Conservation (phyloP, 768 basidiomycete species). For the Psilocybe tampanensis region DNA sequence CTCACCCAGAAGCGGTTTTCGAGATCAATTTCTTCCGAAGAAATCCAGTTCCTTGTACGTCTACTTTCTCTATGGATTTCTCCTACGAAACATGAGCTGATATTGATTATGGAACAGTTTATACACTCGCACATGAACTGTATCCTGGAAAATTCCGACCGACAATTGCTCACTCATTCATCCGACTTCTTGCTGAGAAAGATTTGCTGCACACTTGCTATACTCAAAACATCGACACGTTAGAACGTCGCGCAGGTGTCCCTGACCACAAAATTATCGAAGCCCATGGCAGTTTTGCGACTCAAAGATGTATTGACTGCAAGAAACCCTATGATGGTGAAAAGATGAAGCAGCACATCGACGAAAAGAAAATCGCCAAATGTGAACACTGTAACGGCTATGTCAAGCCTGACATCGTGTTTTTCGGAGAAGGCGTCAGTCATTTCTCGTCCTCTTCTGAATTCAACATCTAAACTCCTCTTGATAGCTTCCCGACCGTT, state of each 20-base stretch:
- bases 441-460: background rate
- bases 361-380: slow-evolving; percentile 62
- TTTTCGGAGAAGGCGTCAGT: slow-evolving; percentile 82
- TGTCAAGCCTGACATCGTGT: slow-evolving; percentile 94
- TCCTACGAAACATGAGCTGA: background rate
- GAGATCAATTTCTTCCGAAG: slow-evolving; percentile 83
- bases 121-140: slow-evolving; percentile 89
- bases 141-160: slow-evolving; percentile 91
- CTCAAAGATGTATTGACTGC: slow-evolving; percentile 84
- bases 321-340: slow-evolving; percentile 55
- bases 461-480: background rate
- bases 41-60: slow-evolving; percentile 80
- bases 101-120: slow-evolving; percentile 51
- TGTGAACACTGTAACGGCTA: slow-evolving; percentile 72
- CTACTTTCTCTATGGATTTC: background rate
- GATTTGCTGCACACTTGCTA: slow-evolving; percentile 74
- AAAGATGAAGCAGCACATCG: slow-evolving; percentile 67
- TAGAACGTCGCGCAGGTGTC: slow-evolving; percentile 84
- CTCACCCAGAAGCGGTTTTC: slow-evolving; percentile 96
- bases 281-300: slow-evolving; percentile 95
- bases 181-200: slow-evolving; percentile 76
- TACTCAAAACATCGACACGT: slow-evolving; percentile 92
- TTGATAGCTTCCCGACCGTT: slow-evolving; percentile 69
- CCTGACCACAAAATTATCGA: slow-evolving; percentile 79
- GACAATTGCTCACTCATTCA: slow-evolving; percentile 88